Evolutionary conservation across 2,329 filamentous ascomycete species (phyloP), one percentile per base, ranked within the genome.

Genomic region (Paraphoma chrysanthemicola): DNA sequence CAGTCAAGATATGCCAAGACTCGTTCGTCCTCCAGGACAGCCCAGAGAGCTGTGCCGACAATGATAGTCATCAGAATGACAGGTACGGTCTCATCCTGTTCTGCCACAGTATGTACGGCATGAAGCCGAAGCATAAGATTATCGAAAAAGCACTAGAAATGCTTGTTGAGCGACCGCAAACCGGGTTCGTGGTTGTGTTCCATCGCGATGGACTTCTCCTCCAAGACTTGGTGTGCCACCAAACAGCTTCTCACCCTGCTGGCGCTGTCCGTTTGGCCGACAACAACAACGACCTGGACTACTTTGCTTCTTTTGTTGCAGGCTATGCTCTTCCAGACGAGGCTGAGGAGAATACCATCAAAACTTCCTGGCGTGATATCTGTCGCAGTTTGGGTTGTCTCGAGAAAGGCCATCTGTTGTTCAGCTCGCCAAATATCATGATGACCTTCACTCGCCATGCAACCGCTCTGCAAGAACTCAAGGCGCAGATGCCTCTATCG

Each of bases 91-190:
- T 88, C 41, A 69, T 89, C 16, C 65, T 89, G 4, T 86, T 89
- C 71, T 88, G 85, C 61, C 86, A 88, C 68, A 87, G 86, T 74
- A 82, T 88, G 81, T 88, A 88, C 60, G 85, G 84, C 56, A 83
- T 88, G 81, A 77, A 77, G 0, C 77, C 78, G 2, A 83, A 85
- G 60, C 63, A 59, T n/a, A 67, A 12, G 1, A 80, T 78, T 56
- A 80, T 89, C 58, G 67, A 81, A 66, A 62, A 57, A 16, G 80
- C 83, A 1, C 66, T 88, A 7, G 62, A 69, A 16, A 77, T 85
- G 79, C 82, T 88, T 31, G 69, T 60, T 57, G 53, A 63, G 18
- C 11, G 9, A 43, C 42, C 75, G 59, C 59, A 72, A 54, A 76
- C 64, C n/a, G 80, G 78, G 51, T 66, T 85, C 28, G 79, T 86